Percentiles rank a stretch among this genome's conserved stretches.
Conservation (phyloP, 352 stramenopile genomes). For the Pythium rhizo-oryzae region DNA sequence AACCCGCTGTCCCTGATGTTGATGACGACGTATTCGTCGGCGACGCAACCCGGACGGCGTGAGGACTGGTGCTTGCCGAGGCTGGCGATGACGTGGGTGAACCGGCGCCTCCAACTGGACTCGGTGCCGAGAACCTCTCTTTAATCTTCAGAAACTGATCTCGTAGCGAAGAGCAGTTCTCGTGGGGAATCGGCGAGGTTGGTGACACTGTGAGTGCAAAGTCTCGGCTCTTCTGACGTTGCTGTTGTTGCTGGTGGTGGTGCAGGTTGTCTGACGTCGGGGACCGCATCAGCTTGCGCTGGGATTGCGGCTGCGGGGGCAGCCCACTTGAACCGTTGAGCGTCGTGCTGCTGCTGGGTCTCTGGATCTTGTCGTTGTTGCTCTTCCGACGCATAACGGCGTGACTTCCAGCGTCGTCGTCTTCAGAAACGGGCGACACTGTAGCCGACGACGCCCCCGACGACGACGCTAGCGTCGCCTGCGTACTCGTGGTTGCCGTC, state of each 20-base stretch:
- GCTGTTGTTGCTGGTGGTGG: constrained; percentile 18
- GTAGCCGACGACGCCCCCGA: neutral
- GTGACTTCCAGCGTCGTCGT: constrained; percentile 3
- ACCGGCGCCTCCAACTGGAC: constrained; percentile 23
- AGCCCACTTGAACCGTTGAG: neutral
- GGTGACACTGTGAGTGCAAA: constrained; percentile 56
- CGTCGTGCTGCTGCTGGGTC: neutral
- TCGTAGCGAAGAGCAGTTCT: constrained; percentile 75
- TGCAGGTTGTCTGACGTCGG: constrained; percentile 30
- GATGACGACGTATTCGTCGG: neutral
- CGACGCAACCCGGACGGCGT: neutral
- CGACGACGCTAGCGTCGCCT: neutral
- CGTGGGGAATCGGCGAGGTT: constrained; percentile 45
- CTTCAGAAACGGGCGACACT: constrained; percentile 1
- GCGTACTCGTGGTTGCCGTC: constrained; percentile 13
- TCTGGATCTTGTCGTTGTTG: constrained; percentile 30
- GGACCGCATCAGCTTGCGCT: constrained; percentile 35
- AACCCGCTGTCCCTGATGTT: neutral
- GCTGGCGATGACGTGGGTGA: constrained; percentile 5
- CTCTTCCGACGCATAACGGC: constrained; percentile 19
- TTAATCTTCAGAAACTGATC: constrained; percentile 86
- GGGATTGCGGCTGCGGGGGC: constrained; percentile 6
- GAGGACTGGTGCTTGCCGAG: constrained; percentile 9
- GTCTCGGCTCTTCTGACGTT: constrained; percentile 53
- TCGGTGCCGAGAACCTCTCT: constrained; percentile 62